These are phyloP conservation scores for Ascochyta fabae DNA, from an alignment of 2,329 filamentous ascomycete genomes.

Conservation along the genomic window DNA sequence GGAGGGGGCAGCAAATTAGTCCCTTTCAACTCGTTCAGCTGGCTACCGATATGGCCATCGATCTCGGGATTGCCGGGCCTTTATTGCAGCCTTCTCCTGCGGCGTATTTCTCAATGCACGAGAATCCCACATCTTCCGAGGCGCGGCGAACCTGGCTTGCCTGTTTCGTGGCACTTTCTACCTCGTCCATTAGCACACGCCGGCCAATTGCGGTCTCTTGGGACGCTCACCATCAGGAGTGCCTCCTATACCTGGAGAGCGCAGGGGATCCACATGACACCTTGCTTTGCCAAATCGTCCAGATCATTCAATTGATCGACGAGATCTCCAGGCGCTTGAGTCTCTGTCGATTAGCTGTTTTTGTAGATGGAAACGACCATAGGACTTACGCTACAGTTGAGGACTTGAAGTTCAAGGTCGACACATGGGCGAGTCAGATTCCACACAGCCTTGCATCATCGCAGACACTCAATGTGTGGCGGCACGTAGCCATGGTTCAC, in stretches of 20 bases:
- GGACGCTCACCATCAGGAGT: conserved; percentile 32
- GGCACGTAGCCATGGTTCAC: conserved; percentile 33
- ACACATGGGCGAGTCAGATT: conserved; percentile 33
- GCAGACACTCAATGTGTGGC: conserved; percentile 32
- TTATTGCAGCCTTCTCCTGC: conserved; percentile 31
- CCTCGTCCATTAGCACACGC: conserved; percentile 28
- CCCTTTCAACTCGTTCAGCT: conserved; percentile 36
- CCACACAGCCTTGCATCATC: conserved; percentile 27
- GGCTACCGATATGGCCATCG: conserved; percentile 39
- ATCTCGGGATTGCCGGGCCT: conserved; percentile 35
- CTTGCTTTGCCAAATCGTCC: conserved; percentile 36
- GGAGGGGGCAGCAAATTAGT: conserved; percentile 27
- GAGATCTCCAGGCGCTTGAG: conserved; percentile 29
- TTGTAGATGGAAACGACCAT: conserved; percentile 31
- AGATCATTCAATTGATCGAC: conserved; percentile 27
- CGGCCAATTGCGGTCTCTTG: conserved; percentile 32
- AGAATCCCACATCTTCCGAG: conserved; percentile 28
- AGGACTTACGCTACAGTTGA: conserved; percentile 26
- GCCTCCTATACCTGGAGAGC: conserved; percentile 26
- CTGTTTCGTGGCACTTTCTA: conserved; percentile 32
- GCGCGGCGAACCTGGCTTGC: conserved; percentile 41
- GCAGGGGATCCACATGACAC: conserved; percentile 26
- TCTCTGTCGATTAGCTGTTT: conserved; percentile 28
- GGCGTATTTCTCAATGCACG: conserved; percentile 31
- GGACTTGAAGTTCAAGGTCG: conserved; percentile 25